Evolutionary conservation across 164 flowering plant genomes (phyloP).

Genomic region (Annona squamosa): DNA sequence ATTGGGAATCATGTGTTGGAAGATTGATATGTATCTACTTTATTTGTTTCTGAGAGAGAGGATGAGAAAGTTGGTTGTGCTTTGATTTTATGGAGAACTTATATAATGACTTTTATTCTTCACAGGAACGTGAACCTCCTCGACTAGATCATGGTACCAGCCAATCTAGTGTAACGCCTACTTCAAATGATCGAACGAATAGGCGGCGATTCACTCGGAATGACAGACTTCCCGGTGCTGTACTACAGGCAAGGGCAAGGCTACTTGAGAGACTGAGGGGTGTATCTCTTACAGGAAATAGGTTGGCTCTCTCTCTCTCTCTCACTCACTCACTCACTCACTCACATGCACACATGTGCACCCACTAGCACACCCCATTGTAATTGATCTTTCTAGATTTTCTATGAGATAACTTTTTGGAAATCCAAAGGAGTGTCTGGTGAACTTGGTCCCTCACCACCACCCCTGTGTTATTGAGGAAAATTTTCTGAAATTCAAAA

Average conservation of each 20-base stretch:
- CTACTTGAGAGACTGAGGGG: constrained; percentile 82
- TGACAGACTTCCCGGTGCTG: constrained; percentile 79
- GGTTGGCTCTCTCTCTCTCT: constrained; percentile 24
- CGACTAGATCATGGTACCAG: constrained; percentile 25
- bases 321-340: neutral
- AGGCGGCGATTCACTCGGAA: constrained; percentile 21
- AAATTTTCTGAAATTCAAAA: too few relatives aligned
- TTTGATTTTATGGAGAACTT: neutral
- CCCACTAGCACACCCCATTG: too few relatives aligned
- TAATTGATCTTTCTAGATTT: too few relatives aligned
- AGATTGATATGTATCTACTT: neutral
- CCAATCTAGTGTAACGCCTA: constrained; percentile 19
- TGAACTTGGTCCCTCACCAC: too few relatives aligned
- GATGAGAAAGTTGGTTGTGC: neutral
- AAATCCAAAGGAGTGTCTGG: too few relatives aligned
- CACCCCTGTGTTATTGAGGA: too few relatives aligned
- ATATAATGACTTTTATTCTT: constrained; percentile 5
- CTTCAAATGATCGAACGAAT: constrained; percentile 21
- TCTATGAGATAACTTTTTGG: too few relatives aligned
- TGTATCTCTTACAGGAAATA: constrained; percentile 44
- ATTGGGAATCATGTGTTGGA: neutral
- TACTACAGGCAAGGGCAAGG: constrained; percentile 80
- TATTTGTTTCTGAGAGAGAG: neutral
- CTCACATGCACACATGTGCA: neutral
- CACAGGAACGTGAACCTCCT: constrained; percentile 43